Percentiles rank a stretch among this genome's conserved stretches.
These are phyloP conservation scores for Leccinum arenicola DNA, from an alignment of 768 basidiomycete species.

Conservation along the genomic window DNA sequence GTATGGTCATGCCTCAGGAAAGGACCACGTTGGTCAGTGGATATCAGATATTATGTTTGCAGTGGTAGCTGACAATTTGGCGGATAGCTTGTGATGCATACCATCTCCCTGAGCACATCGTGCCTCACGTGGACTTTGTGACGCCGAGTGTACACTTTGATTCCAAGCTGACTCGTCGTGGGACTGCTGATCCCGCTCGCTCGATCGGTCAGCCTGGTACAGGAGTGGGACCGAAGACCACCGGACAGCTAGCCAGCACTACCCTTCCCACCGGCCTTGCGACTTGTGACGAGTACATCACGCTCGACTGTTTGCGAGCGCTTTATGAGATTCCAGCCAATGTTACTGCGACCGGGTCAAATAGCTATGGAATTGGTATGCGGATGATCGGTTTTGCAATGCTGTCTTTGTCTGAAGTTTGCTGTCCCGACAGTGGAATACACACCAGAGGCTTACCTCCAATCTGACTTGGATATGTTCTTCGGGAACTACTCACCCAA, in stretches of 20 bases:
- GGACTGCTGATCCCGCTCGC: background rate
- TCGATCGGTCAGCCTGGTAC: background rate
- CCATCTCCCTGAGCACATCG: constrained; percentile 32
- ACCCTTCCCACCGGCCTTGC: constrained; percentile 10
- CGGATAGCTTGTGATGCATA: constrained; percentile 33
- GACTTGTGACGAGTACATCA: constrained; percentile 29
- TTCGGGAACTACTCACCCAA: constrained; percentile 25
- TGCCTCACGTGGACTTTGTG: constrained; percentile 34
- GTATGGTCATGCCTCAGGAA: constrained; percentile 28
- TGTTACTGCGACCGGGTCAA: constrained; percentile 10
- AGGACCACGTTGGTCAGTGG: constrained; percentile 28
- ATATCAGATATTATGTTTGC: background rate
- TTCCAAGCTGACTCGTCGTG: constrained; percentile 18
- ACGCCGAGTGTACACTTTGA: constrained; percentile 35
- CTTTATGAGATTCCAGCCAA: constrained; percentile 24
- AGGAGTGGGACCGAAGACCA: constrained; percentile 20
- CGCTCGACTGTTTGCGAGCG: constrained; percentile 29
- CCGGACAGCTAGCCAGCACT: constrained; percentile 7
- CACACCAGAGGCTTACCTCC: constrained; percentile 31
- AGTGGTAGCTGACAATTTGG: background rate
- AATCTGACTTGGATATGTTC: constrained; percentile 30
- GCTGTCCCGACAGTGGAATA: constrained; percentile 27
- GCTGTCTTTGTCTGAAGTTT: background rate
- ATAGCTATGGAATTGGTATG: constrained; percentile 16
- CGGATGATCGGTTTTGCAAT: background rate